These are phyloP conservation scores for Bruguiera gymnorhiza DNA, from an alignment of 345 rosid species.

Conservation along the genomic window DNA sequence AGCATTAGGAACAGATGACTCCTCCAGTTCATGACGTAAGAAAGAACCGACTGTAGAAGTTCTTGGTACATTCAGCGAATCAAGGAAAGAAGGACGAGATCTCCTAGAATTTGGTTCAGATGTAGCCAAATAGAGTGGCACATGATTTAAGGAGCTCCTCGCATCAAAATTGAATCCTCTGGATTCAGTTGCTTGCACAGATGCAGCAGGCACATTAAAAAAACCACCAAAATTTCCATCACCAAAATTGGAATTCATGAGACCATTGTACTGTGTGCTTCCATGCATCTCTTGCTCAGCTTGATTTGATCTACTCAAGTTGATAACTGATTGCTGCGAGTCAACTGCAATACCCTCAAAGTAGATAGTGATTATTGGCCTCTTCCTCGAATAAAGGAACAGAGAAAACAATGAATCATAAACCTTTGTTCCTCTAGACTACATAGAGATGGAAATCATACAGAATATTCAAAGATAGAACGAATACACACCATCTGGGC, in stretches of 20 bases:
- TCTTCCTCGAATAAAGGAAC: slow-evolving; percentile 10
- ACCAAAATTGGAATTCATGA: slow-evolving; percentile 26
- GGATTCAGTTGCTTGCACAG: slow-evolving; percentile 42
- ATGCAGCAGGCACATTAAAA: slow-evolving; percentile 27
- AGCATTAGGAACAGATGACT: slow-evolving; percentile 30
- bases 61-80: slow-evolving; percentile 65
- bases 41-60: slow-evolving; percentile 42
- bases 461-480: slow-evolving; percentile 33
- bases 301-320: slow-evolving; percentile 36
- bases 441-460: slow-evolving; percentile 10
- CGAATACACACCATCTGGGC: slow-evolving; percentile 27
- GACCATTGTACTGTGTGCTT: slow-evolving; percentile 24
- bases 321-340: slow-evolving; percentile 34
- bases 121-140: slow-evolving; percentile 32
- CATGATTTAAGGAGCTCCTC: slow-evolving; percentile 39
- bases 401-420: slow-evolving; percentile 12
- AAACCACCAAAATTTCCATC: slow-evolving; percentile 45
- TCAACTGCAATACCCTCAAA: slow-evolving; percentile 36
- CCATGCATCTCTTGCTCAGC: slow-evolving; percentile 30
- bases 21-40: slow-evolving; percentile 37
- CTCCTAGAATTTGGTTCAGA: slow-evolving; percentile 55
- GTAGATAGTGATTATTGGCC: slow-evolving; percentile 15
- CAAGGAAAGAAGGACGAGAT: slow-evolving; percentile 87
- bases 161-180: slow-evolving; percentile 39
- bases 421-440: background rate